phyloP scores from a whole-genome alignment of 495 filamentous ascomycete species.

The Trichoderma gamsii region DNA sequence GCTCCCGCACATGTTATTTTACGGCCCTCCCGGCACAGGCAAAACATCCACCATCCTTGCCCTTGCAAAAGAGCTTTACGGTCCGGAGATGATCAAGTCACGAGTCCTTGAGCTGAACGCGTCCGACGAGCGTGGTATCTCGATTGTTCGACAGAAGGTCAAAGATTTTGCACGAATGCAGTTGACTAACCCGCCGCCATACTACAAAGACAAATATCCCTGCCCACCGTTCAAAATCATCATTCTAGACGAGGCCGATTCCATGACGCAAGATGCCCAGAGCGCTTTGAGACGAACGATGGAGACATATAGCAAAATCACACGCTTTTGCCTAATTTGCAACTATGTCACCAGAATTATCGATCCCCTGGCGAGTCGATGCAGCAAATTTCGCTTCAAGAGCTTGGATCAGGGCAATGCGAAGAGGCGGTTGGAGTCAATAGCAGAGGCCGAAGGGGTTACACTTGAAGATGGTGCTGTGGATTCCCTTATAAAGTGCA shows the following conservation, averaged over 20 bases:
- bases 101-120: slow-evolving; percentile 97
- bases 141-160: slow-evolving; percentile 95
- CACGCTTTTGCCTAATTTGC: slow-evolving; percentile 93
- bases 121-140: slow-evolving; percentile 96
- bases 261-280: slow-evolving; percentile 98
- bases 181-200: slow-evolving; percentile 63
- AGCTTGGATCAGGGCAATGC: slow-evolving; percentile 79
- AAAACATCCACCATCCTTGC: slow-evolving; percentile 98
- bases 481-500: slow-evolving; percentile 76
- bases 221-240: slow-evolving; percentile 99
- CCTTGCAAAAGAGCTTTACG: slow-evolving; percentile 95
- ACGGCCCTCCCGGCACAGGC: slow-evolving; percentile 93
- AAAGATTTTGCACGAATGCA: slow-evolving; percentile 97
- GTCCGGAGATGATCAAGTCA: slow-evolving; percentile 85
- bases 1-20: slow-evolving; percentile 99
- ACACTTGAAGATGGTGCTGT: slow-evolving; percentile 68
- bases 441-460: slow-evolving; percentile 72
- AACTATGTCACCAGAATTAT: slow-evolving; percentile 99
- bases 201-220: slow-evolving; percentile 69
- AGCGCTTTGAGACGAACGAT: slow-evolving; percentile 87
- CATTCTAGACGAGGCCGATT: slow-evolving; percentile 94
- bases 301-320: slow-evolving; percentile 96
- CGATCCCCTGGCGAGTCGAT: slow-evolving; percentile 85
- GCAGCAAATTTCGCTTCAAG: slow-evolving; percentile 98
- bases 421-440: slow-evolving; percentile 65